Evolutionary conservation across 805 yeast species (phyloP).

Genomic region (Priceomyces castillae): DNA sequence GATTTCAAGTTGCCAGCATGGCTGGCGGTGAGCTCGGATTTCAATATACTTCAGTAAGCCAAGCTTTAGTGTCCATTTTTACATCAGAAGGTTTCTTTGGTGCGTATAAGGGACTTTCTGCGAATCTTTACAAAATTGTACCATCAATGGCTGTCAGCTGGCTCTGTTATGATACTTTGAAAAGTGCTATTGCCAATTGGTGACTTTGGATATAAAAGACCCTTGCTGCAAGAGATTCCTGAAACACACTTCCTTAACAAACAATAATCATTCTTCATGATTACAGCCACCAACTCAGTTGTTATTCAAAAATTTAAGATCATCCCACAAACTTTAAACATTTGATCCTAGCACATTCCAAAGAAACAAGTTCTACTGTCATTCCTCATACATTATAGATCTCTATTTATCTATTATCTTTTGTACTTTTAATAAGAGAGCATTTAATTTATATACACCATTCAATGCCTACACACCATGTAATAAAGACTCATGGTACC

Average conservation of each 20-base stretch:
- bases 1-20: slow-evolving; percentile 90
- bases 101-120: slow-evolving; percentile 70
- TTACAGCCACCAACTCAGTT: too few relatives aligned
- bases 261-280: too few relatives aligned
- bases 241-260: too few relatives aligned
- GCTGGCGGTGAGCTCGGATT: slow-evolving; percentile 76
- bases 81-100: slow-evolving; percentile 71
- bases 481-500: too few relatives aligned
- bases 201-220: too few relatives aligned
- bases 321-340: too few relatives aligned
- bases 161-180: slow-evolving; percentile 76
- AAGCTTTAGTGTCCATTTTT: slow-evolving; percentile 71
- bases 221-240: too few relatives aligned
- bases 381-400: too few relatives aligned
- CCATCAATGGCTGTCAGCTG: slow-evolving; percentile 97
- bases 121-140: slow-evolving; percentile 83
- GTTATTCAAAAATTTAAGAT: too few relatives aligned
- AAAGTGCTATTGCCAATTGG: slow-evolving; percentile 40
- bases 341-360: too few relatives aligned
- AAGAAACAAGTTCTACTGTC: too few relatives aligned
- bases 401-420: neutral
- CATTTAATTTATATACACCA: neutral
- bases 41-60: slow-evolving; percentile 69
- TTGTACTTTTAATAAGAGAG: neutral
- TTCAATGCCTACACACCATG: too few relatives aligned